Evolutionary conservation across 345 rosid species (phyloP).

Genomic region (Lumnitzera racemosa): DNA sequence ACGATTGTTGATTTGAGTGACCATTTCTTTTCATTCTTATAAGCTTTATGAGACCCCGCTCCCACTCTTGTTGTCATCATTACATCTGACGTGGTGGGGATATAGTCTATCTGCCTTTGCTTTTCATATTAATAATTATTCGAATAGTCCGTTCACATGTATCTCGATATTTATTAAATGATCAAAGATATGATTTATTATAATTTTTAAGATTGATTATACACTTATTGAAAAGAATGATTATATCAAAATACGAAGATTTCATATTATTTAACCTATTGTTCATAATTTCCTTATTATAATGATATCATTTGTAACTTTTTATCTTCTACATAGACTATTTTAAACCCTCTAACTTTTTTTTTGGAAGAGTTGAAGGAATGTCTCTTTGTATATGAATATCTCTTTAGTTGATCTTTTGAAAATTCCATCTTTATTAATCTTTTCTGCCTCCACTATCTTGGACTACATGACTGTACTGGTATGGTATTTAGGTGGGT

Average conservation of each 20-base stretch:
- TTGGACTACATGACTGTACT: constrained; percentile 3
- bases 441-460: constrained; percentile 18
- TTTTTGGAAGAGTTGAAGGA: constrained; percentile 29
- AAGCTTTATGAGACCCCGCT: constrained; percentile 19
- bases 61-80: constrained; percentile 31
- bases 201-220: background rate
- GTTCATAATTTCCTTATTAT: too few species aligned
- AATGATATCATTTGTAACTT: background rate
- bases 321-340: too few species aligned
- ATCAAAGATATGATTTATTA: background rate
- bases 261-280: too few species aligned
- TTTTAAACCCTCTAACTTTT: background rate
- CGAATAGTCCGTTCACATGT: too few species aligned
- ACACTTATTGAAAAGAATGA: too few species aligned
- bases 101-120: constrained; percentile 10
- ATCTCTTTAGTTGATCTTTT: background rate
- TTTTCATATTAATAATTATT: constrained; percentile 6
- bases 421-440: constrained; percentile 10
- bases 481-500: background rate
- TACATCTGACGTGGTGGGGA: constrained; percentile 40
- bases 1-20: constrained; percentile 7
- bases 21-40: constrained; percentile 9
- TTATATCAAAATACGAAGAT: too few species aligned
- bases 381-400: constrained; percentile 26
- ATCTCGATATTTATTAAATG: too few species aligned